These are phyloP conservation scores for Gillenia trifoliata DNA, from an alignment of 306 rosid genomes.

Conservation along the genomic window DNA sequence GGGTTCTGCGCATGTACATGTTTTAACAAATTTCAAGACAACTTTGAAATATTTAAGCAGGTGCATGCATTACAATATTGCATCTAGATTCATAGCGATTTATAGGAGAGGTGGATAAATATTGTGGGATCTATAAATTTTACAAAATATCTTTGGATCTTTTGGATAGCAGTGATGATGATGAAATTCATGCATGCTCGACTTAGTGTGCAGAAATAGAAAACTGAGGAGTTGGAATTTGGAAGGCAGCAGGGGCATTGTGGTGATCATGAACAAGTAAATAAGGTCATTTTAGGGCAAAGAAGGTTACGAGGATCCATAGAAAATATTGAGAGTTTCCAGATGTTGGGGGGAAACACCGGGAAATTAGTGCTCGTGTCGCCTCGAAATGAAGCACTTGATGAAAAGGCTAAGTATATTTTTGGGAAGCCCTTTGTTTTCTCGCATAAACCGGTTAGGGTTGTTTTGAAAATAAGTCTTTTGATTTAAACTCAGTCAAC, in stretches of 20 bases:
- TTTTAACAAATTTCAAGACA: background rate
- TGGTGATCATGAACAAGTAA: slow-evolving; percentile 16
- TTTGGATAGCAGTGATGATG: background rate
- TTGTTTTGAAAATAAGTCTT: background rate
- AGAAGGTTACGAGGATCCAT: slow-evolving; percentile 54
- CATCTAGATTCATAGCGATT: background rate
- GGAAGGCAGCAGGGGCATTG: background rate
- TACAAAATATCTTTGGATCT: background rate
- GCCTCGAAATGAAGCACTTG: slow-evolving; percentile 71
- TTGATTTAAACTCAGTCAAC: no score
- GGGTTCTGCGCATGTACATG: background rate
- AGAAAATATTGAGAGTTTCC: slow-evolving; percentile 47
- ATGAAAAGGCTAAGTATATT: slow-evolving; percentile 36
- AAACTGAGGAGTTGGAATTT: background rate
- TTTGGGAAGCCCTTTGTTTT: slow-evolving; percentile 10
- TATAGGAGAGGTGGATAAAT: background rate
- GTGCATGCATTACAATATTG: slow-evolving; percentile 6
- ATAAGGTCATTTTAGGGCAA: slow-evolving; percentile 37
- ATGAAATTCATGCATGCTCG: slow-evolving; percentile 12
- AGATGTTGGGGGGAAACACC: slow-evolving; percentile 83
- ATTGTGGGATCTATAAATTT: slow-evolving; percentile 16
- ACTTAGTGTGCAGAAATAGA: background rate
- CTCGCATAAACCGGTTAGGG: background rate
- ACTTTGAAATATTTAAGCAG: background rate
- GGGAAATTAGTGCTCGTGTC: slow-evolving; percentile 99